Base-by-base conservation (phyloP, 75 land plant genomes). In the Cunninghamia lanceolata region DNA sequence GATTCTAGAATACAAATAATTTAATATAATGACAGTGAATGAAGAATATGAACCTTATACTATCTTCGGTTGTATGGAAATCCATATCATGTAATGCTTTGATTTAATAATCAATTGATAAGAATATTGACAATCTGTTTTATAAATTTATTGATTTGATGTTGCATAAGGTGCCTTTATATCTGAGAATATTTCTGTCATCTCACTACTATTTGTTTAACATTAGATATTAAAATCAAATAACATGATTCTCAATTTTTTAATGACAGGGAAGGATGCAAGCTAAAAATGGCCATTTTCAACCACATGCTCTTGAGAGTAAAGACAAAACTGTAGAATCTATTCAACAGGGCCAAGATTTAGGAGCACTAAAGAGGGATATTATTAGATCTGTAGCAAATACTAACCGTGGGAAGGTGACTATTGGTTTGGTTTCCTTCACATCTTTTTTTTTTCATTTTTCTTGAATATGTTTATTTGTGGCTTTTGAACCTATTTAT, bases 331-430 rank as follows among this genome's bases (percentile, higher is more conserved):
- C 6, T 77, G 3, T 19, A 77, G 25, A 38, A 32, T 4, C 80
- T 17, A 77, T 77, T 19, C 59, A 84, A 11, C 17, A 30, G 85
- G 70, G 14, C 71, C 85, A 21, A 54, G 42, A 38, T 35, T 39
- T 84, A 28, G 88, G 82, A 34, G 89, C 88, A 45, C 46, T 85
- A 19, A 88, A 90, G 91, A 90, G 81, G 83, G 21, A 76, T 56
- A 74, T 90, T 42, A 85, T 90, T 54, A 83, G 68, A 25, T 82
- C 91, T 70, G 91, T 90, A 39, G 82, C 91, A 79, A 90, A 90
- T 84, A 90, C 91, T 25, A 90, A 85, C 66, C 91, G 91, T 83
- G 91, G 91, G 84, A 90, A 90, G 91, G 91, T 90, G 84, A 43
- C 52, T 68, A 45, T 85, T 47, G 19, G 25, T 84, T 77, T 89